Evolutionary conservation across 2,329 filamentous ascomycete species (phyloP), one percentile per base, ranked within the genome.

Genomic region (Cordyceps javanica): DNA sequence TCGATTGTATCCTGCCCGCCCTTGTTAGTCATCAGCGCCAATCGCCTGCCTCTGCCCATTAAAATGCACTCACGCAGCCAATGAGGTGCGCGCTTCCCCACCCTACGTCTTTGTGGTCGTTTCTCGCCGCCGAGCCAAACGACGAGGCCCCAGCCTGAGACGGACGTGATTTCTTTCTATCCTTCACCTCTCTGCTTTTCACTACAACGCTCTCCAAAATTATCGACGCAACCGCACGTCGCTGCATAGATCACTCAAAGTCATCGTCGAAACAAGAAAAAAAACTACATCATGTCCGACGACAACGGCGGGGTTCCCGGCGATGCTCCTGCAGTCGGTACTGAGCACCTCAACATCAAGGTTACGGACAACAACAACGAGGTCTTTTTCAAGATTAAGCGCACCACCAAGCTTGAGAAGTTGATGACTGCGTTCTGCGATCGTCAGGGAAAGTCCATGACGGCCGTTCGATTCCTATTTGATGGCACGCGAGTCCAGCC

Each of bases 301-400:
- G 74, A 79, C 63, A 76, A 82, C 61, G 77, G 77, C 63, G 73
- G 74, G 65, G 76, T 77, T 57, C 67, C 68, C 55, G 72, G 72
- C 42, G 71, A 76, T 55, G 72, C 72, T 26, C 72, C 75, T 30
- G 68, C 75, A 54, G 76, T 78, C 25, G 76, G 78, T 57, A 78
- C 78, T 30, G 93, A 97, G 76, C 94, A 99, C 74, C 80, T 99
- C 5, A 99, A 99, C 77, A 97, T 99, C 77, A 99, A 99, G 73
- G 94, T 99, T 14, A 97, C 94, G 0, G 94, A 99, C 67, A 97
- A 96, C 78, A 97, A 97, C 78, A 99, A 99, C 72, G 94, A 99
- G 72, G 93, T 99, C 67, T 99, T 97, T 75, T 99, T 99, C 81
- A 99, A 99, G 81, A 99, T 99, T 78, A 99, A 99, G 87, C 85